These are phyloP conservation scores for Cutaneotrichosporon sp. DNA, from an alignment of 1,284 basidiomycete species.

Conservation along the genomic window DNA sequence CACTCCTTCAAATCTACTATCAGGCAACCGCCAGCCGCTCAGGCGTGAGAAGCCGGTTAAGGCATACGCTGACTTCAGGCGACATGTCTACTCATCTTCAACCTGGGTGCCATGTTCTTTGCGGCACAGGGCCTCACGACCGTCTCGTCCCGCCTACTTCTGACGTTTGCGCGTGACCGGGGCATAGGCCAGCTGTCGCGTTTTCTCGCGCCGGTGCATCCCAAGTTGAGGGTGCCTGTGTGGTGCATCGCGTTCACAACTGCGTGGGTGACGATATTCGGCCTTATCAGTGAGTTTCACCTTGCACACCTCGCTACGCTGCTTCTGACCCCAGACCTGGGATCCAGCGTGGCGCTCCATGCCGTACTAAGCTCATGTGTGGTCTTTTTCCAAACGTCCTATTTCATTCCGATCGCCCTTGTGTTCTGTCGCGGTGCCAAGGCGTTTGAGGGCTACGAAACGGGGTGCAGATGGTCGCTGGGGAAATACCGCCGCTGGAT, in stretches of 20 bases:
- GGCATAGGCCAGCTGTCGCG: not conserved
- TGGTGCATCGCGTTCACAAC: slow-evolving; percentile 28
- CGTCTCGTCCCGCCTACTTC: slow-evolving; percentile 18
- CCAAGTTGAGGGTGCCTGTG: slow-evolving; percentile 24
- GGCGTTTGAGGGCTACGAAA: slow-evolving; percentile 38
- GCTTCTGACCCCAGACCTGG: slow-evolving; percentile 48
- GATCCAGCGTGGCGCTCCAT: slow-evolving; percentile 52
- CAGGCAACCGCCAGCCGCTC: slow-evolving; percentile 23
- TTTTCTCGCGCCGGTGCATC: slow-evolving; percentile 2
- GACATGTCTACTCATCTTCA: slow-evolving; percentile 20
- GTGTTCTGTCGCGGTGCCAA: slow-evolving; percentile 47
- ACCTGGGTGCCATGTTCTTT: slow-evolving; percentile 20
- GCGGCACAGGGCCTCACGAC: slow-evolving; percentile 21
- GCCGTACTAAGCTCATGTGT: slow-evolving; percentile 45
- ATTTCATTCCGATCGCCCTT: slow-evolving; percentile 44
- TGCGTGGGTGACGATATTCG: slow-evolving; percentile 46
- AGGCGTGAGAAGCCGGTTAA: not conserved
- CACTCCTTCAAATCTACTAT: slow-evolving; percentile 11
- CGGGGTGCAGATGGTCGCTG: slow-evolving; percentile 30
- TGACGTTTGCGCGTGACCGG: slow-evolving; percentile 10
- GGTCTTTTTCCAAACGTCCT: slow-evolving; percentile 27
- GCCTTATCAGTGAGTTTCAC: slow-evolving; percentile 50
- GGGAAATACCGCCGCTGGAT: slow-evolving; percentile 31
- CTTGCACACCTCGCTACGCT: slow-evolving; percentile 14
- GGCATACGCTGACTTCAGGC: slow-evolving; percentile 3